phyloP scores from a whole-genome alignment of 345 rosid genomes.

The Rubroshorea leprosula region DNA sequence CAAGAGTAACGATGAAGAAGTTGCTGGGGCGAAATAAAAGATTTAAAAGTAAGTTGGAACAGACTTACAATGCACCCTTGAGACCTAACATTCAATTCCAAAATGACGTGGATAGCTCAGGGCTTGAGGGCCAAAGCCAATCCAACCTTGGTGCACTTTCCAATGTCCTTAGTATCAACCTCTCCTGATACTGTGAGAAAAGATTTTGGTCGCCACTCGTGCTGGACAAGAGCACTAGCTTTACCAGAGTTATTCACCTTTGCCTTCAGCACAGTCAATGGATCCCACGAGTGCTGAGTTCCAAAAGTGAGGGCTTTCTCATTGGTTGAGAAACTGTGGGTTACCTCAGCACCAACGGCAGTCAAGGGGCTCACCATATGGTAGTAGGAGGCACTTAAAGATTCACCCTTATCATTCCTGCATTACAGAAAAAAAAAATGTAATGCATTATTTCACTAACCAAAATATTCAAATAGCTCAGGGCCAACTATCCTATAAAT shows the following conservation, averaged over 20 bases:
- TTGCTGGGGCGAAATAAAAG: no score
- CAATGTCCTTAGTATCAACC: slow-evolving; percentile 80
- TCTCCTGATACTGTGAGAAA: slow-evolving; percentile 73
- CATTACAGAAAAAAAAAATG: slow-evolving; percentile 7
- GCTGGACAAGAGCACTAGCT: slow-evolving; percentile 78
- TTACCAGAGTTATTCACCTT: slow-evolving; percentile 68
- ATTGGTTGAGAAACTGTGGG: slow-evolving; percentile 66
- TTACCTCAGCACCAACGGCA: slow-evolving; percentile 80
- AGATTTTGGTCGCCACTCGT: slow-evolving; percentile 85
- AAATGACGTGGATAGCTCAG: slow-evolving; percentile 16
- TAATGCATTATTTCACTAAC: not conserved
- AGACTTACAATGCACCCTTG: slow-evolving; percentile 16
- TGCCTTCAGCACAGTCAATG: slow-evolving; percentile 70
- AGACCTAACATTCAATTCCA: slow-evolving; percentile 9
- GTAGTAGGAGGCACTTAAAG: slow-evolving; percentile 65
- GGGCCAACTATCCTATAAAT: not conserved
- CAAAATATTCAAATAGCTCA: not conserved
- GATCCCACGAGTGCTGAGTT: slow-evolving; percentile 66
- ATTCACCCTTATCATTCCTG: slow-evolving; percentile 84
- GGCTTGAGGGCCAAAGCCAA: slow-evolving; percentile 86
- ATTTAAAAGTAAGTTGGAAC: slow-evolving; percentile 12
- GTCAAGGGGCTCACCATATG: slow-evolving; percentile 54
- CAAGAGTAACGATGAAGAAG: slow-evolving; percentile 4
- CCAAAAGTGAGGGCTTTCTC: slow-evolving; percentile 73
- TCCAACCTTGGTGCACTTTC: slow-evolving; percentile 82